Evolutionary conservation across 306 rosid species (phyloP).

Genomic region (Castanea mollissima): DNA sequence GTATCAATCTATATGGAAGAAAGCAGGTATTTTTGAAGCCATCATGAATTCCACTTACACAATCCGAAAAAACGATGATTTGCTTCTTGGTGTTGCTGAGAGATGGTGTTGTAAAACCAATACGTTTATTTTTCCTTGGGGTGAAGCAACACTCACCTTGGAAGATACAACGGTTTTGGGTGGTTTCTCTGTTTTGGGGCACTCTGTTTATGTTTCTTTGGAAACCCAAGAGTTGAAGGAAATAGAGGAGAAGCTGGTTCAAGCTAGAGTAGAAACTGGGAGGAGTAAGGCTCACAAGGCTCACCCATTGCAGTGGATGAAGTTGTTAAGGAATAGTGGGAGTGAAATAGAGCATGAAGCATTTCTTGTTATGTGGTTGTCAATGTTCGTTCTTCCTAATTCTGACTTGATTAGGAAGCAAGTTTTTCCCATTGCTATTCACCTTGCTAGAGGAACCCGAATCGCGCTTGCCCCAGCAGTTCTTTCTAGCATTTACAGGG

Average conservation of each 20-base stretch:
- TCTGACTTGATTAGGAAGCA: not conserved
- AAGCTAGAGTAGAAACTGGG: constrained; percentile 6
- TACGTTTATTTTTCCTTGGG: constrained; percentile 29
- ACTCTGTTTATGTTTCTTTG: constrained; percentile 29
- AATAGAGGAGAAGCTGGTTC: constrained; percentile 15
- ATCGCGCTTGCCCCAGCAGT: constrained; percentile 58
- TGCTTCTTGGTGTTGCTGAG: constrained; percentile 12
- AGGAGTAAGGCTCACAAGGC: not conserved
- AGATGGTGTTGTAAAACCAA: constrained; percentile 23
- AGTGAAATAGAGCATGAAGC: constrained; percentile 62
- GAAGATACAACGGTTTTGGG: constrained; percentile 34
- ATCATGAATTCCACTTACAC: constrained; percentile 4
- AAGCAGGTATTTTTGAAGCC: constrained; percentile 14
- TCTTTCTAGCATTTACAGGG: constrained; percentile 49
- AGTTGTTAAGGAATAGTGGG: constrained; percentile 26
- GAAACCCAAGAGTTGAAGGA: constrained; percentile 23
- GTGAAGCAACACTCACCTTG: constrained; percentile 30
- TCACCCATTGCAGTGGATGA: constrained; percentile 9
- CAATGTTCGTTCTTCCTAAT: constrained; percentile 31
- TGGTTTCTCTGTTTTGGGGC: constrained; percentile 32
- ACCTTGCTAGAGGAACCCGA: constrained; percentile 46
- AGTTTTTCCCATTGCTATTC: constrained; percentile 41
- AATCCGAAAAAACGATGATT: not conserved
- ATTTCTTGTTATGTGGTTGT: constrained; percentile 49
- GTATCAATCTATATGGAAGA: constrained; percentile 2